Evolutionary conservation across 2,329 filamentous ascomycete species (phyloP).

Genomic region (Alternaria longipes): DNA sequence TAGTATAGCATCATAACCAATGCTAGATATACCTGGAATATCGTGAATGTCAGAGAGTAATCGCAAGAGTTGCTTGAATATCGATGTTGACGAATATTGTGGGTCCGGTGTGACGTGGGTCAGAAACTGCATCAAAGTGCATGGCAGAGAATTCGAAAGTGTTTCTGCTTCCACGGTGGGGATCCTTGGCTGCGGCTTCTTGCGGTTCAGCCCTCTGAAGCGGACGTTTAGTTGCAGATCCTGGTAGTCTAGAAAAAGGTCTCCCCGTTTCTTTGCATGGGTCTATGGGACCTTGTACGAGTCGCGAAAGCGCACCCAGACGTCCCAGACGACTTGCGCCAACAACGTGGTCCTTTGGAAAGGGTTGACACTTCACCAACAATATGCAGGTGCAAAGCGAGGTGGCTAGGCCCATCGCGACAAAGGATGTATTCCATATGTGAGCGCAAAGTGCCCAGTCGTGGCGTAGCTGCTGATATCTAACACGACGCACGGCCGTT

Average conservation of each 20-base stretch:
- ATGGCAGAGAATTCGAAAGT: constrained; percentile 21
- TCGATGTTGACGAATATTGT: constrained; percentile 10
- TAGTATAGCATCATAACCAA: constrained; percentile 34
- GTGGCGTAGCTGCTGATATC: constrained; percentile 20
- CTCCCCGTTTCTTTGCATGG: constrained; percentile 34
- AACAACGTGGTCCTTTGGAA: constrained; percentile 28
- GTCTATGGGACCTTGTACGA: constrained; percentile 26
- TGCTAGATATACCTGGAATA: constrained; percentile 8
- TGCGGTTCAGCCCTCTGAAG: constrained; percentile 30
- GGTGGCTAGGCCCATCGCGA: constrained; percentile 6
- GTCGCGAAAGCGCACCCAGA: constrained; percentile 15
- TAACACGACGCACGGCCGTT: constrained; percentile 25
- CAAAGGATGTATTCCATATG: constrained; percentile 6
- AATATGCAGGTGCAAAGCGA: constrained; percentile 16
- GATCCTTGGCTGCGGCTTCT: constrained; percentile 36
- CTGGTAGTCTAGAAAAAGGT: constrained; percentile 37
- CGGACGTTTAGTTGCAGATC: constrained; percentile 32
- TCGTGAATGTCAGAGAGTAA: constrained; percentile 3
- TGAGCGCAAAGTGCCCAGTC: constrained; percentile 7
- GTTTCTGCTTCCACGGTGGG: constrained; percentile 26
- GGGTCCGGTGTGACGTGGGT: constrained; percentile 27
- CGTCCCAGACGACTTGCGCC: constrained; percentile 16
- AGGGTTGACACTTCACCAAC: constrained; percentile 14
- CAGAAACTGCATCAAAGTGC: constrained; percentile 20
- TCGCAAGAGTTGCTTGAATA: constrained; percentile 4